Percentiles rank a stretch among this genome's conserved stretches.
Conservation (phyloP, 371 early-diverging fungal species). For the Apophysomyces variabilis region DNA sequence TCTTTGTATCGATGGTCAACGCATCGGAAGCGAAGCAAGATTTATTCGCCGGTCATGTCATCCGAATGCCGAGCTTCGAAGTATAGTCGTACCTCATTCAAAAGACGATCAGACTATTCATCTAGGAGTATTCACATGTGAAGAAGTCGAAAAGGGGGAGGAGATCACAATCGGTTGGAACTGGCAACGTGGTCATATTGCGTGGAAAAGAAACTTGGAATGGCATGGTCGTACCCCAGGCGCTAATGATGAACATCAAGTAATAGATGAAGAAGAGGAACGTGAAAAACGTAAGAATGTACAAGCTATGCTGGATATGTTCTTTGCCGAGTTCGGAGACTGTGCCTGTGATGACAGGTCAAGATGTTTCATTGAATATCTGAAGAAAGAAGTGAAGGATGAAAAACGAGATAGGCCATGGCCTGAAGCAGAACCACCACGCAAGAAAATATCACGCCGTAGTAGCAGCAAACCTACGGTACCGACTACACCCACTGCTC, state of each 20-base stretch:
- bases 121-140: slow-evolving; percentile 72
- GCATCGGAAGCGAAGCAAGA: slow-evolving; percentile 69
- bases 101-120: slow-evolving; percentile 58
- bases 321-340: slow-evolving; percentile 38
- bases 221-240: slow-evolving; percentile 13
- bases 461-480: neutral
- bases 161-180: slow-evolving; percentile 78
- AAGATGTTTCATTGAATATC: slow-evolving; percentile 39
- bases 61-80: slow-evolving; percentile 71
- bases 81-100: slow-evolving; percentile 58
- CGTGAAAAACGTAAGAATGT: slow-evolving; percentile 38
- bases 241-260: slow-evolving; percentile 15
- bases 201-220: slow-evolving; percentile 35
- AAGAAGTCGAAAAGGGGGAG: slow-evolving; percentile 62
- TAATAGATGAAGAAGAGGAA: slow-evolving; percentile 36
- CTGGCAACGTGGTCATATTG: slow-evolving; percentile 42
- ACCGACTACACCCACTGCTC: neutral
- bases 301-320: slow-evolving; percentile 37
- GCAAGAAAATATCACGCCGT: slow-evolving; percentile 2
- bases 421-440: neutral
- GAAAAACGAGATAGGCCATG: slow-evolving; percentile 7
- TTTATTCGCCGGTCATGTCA: slow-evolving; percentile 74
- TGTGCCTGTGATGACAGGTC: slow-evolving; percentile 54
- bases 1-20: slow-evolving; percentile 75
- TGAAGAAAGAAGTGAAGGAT: slow-evolving; percentile 26